A percentile compares a stretch with the other conserved stretches of the same genome.
Conservation (phyloP, 1,284 basidiomycete species). For the Jaminaea rosea region DNA sequence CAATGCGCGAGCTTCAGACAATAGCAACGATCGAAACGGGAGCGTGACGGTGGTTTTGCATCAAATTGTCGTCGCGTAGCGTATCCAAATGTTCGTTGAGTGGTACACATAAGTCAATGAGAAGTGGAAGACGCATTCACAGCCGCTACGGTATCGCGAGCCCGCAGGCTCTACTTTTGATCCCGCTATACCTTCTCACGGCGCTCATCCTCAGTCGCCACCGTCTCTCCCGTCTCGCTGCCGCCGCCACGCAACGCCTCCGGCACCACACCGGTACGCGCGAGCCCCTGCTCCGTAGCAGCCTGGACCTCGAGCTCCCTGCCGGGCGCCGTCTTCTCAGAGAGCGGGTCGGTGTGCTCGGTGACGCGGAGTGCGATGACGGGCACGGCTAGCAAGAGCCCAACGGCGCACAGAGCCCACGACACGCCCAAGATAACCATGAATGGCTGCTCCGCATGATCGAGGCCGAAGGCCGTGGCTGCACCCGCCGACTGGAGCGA, state of each 20-base stretch:
- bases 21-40: no score
- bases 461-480: slow-evolving; percentile 28
- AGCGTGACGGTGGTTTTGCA: no score
- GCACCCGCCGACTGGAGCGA: slow-evolving; percentile 35
- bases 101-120: no score
- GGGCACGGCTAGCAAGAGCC: slow-evolving; percentile 25
- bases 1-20: no score
- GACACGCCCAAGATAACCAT: slow-evolving; percentile 35
- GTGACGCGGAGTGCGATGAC: slow-evolving; percentile 25
- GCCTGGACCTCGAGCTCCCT: slow-evolving; percentile 14
- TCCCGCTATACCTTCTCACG: no score
- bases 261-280: slow-evolving; percentile 4
- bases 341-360: slow-evolving; percentile 21
- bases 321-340: slow-evolving; percentile 27
- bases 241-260: not conserved
- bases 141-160: no score
- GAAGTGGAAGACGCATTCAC: no score
- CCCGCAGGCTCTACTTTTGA: no score
- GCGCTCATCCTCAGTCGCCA: no score
- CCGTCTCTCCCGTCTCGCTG: not conserved
- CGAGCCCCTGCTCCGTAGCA: slow-evolving; percentile 10
- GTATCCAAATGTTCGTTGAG: no score
- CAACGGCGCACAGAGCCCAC: slow-evolving; percentile 30
- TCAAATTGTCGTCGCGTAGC: no score
- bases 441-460: slow-evolving; percentile 22